Evolutionary conservation across 208 protist species (phyloP).

Genomic region (Wallacemonas collosoma): DNA sequence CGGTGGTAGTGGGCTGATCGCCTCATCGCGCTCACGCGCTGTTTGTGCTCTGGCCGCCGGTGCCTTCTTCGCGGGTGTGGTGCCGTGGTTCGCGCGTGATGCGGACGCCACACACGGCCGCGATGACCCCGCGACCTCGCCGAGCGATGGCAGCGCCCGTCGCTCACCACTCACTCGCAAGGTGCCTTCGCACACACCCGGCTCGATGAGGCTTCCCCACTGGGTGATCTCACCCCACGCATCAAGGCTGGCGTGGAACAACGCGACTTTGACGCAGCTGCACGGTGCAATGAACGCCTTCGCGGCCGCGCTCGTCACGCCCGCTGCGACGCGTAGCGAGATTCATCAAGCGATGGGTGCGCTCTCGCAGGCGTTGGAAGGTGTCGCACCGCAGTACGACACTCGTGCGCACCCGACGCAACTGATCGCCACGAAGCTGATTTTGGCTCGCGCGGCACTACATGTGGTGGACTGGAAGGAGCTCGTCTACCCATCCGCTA

Average conservation of each 20-base stretch:
- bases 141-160: no score
- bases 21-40: not conserved
- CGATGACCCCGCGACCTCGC: no score
- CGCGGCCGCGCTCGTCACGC: slow-evolving; percentile 12
- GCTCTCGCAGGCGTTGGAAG: slow-evolving; percentile 42
- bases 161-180: no score
- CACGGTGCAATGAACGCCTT: slow-evolving; percentile 44
- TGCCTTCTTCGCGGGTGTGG: slow-evolving; percentile 9
- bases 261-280: slow-evolving; percentile 22
- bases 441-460: slow-evolving; percentile 49
- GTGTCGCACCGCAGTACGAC: slow-evolving; percentile 56
- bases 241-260: slow-evolving; percentile 1
- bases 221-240: slow-evolving; percentile 10
- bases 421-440: slow-evolving; percentile 54
- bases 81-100: not conserved
- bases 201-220: not conserved
- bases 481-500: slow-evolving; percentile 6
- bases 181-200: no score
- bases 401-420: slow-evolving; percentile 47
- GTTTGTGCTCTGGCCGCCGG: slow-evolving; percentile 13
- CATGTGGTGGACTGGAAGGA: slow-evolving; percentile 6
- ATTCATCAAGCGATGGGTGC: slow-evolving; percentile 1
- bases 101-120: no score
- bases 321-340: not conserved
- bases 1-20: no score